Base-by-base conservation (phyloP, 2,329 filamentous ascomycete species). In the Stagonosporopsis tanaceti region DNA sequence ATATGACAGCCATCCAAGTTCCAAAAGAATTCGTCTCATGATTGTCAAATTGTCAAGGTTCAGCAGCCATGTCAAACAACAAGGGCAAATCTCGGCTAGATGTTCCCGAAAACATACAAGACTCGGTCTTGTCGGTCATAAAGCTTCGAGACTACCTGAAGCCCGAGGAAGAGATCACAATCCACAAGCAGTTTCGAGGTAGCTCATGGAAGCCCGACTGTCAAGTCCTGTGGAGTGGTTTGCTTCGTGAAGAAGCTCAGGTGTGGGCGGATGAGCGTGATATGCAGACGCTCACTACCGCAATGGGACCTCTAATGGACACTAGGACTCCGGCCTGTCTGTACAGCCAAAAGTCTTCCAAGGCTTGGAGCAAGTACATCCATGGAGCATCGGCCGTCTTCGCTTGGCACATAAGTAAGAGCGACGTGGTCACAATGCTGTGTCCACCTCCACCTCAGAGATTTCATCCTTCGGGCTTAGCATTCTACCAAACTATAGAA, bases 141-240 rank as follows among this genome's bases (percentile, higher is more conserved):
- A 22, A 22, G n/a, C 34, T 28, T 40, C 46, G 37, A 22, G 46
- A 62, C 37, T 62, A 64, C 45, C 22, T 65, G 20, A 63, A 59
- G 48, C 40, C 42, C 17, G 55, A 61, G 32, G 61, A 67, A 53
- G 61, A 63, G 46, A 15, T 17, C n/a, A 51, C 57, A 46, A 67
- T 67, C 40, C 45, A 47, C 37, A 46, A 50, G 28, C 57, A 63
- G 47, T 62, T 65, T 34, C 42, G 35, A 25, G 38, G 42, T 34
- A 27, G 41, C 34, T 39, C 37, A 55, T 66, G 61, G 52, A 55
- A 50, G 32, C 50, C 17, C 32, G 60, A 60, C 40, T 57, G 42
- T 37, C 69, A 71, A 56, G 67, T 72, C 27, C 56, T 72, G 59
- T 73, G 64, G 70, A 73, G 65, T 40, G 68, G 69, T 32, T 45